These are phyloP conservation scores for Wallacemonas sp. DNA, from an alignment of 208 protist genomes.

Conservation along the genomic window DNA sequence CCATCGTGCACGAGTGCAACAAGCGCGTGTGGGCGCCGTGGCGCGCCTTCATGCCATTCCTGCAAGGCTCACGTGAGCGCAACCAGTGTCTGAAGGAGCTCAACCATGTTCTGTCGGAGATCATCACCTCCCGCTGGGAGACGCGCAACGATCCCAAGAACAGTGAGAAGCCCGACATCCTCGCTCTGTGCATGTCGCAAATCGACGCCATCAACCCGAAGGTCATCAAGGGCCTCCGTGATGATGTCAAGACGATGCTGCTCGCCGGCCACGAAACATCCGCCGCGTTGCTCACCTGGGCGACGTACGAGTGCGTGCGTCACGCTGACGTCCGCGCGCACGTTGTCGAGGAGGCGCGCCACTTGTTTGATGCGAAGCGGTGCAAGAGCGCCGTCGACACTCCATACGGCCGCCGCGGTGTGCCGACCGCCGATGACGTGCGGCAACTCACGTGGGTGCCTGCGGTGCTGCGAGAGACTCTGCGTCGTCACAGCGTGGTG, in stretches of 20 bases:
- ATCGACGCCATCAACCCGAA: conserved; percentile 55
- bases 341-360: conserved; percentile 60
- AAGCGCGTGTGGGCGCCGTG: conserved; percentile 87
- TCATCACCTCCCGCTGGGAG: conserved; percentile 71
- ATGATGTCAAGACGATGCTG: conserved; percentile 92
- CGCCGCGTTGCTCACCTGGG: conserved; percentile 87
- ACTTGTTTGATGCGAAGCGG: conserved; percentile 70
- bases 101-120: conserved; percentile 71
- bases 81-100: conserved; percentile 70
- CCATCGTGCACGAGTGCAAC: conserved; percentile 92
- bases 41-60: conserved; percentile 82
- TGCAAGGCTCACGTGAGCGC: conserved; percentile 64
- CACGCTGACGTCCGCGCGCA: conserved; percentile 48
- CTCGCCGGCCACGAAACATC: conserved; percentile 91
- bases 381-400: conserved; percentile 59
- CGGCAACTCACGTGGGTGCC: conserved; percentile 73
- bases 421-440: conserved; percentile 62
- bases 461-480: conserved; percentile 82
- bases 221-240: conserved; percentile 67
- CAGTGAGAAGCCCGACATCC: conserved; percentile 56
- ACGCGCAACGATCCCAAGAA: conserved; percentile 40
- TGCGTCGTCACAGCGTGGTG: conserved; percentile 85
- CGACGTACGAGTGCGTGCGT: conserved; percentile 86
- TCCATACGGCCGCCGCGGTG: conserved; percentile 57
- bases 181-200: conserved; percentile 84